Evolutionary conservation across 805 yeast genomes (phyloP).

Genomic region (Blastobotrys terrestris): DNA sequence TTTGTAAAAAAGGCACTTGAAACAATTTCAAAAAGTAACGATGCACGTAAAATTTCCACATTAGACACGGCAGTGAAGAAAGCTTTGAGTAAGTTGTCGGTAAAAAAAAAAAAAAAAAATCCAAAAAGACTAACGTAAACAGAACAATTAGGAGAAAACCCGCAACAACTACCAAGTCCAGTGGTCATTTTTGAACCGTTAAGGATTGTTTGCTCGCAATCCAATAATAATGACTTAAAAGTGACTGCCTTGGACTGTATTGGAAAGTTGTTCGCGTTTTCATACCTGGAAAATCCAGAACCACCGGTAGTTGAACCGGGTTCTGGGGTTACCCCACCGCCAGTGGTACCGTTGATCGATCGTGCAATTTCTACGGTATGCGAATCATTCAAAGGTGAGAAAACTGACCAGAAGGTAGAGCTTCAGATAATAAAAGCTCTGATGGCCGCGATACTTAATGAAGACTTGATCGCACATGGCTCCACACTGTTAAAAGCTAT

Average conservation of each 20-base stretch:
- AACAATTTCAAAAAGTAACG: slow-evolving; percentile 51
- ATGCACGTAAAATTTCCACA: slow-evolving; percentile 44
- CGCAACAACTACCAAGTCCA: slow-evolving; percentile 37
- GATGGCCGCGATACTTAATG: slow-evolving; percentile 79
- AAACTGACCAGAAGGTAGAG: slow-evolving; percentile 83
- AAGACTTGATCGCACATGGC: slow-evolving; percentile 81
- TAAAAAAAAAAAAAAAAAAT: too few relatives aligned
- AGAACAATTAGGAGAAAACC: slow-evolving; percentile 25
- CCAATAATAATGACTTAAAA: slow-evolving; percentile 57
- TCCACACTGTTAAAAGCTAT: slow-evolving; percentile 82
- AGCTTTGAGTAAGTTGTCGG: slow-evolving; percentile 30
- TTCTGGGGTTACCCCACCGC: slow-evolving; percentile 46
- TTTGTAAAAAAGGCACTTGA: slow-evolving; percentile 57
- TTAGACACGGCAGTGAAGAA: slow-evolving; percentile 31
- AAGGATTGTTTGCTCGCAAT: slow-evolving; percentile 61
- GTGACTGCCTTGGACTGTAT: slow-evolving; percentile 76
- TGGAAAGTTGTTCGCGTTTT: slow-evolving; percentile 83
- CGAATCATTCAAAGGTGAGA: slow-evolving; percentile 84
- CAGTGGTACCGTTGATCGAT: slow-evolving; percentile 58
- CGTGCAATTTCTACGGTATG: slow-evolving; percentile 80
- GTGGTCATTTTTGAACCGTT: slow-evolving; percentile 70
- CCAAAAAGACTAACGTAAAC: too few relatives aligned
- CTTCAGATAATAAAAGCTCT: slow-evolving; percentile 89
- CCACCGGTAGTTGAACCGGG: slow-evolving; percentile 28
- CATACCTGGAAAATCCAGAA: slow-evolving; percentile 49